phyloP scores from a whole-genome alignment of 2,329 filamentous ascomycete genomes.

The Fusarium haematococcum region DNA sequence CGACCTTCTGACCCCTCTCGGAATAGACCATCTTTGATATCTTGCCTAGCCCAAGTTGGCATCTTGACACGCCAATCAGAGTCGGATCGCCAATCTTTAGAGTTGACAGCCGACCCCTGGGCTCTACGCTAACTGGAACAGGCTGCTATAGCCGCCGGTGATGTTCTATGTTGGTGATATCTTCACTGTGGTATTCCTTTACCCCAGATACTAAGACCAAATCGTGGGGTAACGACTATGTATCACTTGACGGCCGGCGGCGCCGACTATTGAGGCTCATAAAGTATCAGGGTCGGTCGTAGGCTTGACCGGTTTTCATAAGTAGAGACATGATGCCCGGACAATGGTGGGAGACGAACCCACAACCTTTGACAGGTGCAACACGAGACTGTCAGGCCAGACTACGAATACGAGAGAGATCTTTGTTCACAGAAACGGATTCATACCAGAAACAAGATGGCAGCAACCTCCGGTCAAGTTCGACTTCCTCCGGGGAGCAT shows the following conservation, averaged over 20 bases:
- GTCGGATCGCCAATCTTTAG: neutral
- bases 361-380: neutral
- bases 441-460: neutral
- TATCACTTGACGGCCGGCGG: neutral
- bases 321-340: neutral
- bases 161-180: neutral
- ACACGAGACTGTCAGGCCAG: neutral
- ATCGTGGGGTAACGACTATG: neutral
- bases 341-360: neutral
- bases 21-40: neutral
- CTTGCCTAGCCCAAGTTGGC: neutral
- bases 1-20: slow-evolving; percentile 24
- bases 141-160: neutral
- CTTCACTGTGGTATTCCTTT: neutral
- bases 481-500: neutral
- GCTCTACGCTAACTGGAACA: neutral
- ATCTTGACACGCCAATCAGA: neutral
- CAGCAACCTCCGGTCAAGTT: neutral
- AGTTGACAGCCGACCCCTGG: neutral
- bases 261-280: neutral
- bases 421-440: neutral
- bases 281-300: neutral
- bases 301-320: neutral
- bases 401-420: neutral
- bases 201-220: neutral